Base-by-base conservation (phyloP, 148 eudicot genomes). In the Camellia japonica region DNA sequence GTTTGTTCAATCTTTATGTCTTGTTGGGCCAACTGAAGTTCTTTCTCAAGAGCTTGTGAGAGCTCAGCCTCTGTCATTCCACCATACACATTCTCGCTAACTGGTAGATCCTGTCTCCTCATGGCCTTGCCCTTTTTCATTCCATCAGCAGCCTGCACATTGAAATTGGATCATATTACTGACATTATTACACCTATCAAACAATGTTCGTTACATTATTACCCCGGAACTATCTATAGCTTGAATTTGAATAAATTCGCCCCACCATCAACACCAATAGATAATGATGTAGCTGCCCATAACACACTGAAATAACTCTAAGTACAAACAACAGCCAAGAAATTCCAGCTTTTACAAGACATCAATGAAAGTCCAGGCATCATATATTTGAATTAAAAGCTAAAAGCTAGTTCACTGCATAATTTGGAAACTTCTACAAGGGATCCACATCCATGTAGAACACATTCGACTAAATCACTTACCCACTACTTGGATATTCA, bases 1-100 rank as follows among this genome's bases (percentile, higher is more conserved):
- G 97, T 94, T 83, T 86, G 91, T 80, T 96, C 99, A 79, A 93
- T 88, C 81, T 87, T 86, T 70, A 68, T 78, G 84, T 96, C 99
- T 77, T 93, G 97, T 76, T 89, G 87, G 19, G 90, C 81, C 83
- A 96, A 87, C 81, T 82, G 83, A 78, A 73, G 51, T 83, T 96
- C 99, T 79, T 74, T 89, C 55, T 90, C 90, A 80, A 82, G 85
- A 83, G 99, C 99, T 86, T 87, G 83, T 49, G 38, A 73, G 72
- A 93, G 85, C 74, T 90, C 94, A 73, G 65, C 76, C 19, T 73
- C 81, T 52, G 87, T 82, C 86, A 87, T 58, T 78, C 86, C 89
- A 82, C 94, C 94, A 86, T 73, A 70, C 10, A 86, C 82, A 58
- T 23, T 77, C 86, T 87, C 94, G 10, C 69, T 73, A 73, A 92